phyloP scores from a whole-genome alignment of 139 green algal species.

The Chlorella ohadii region DNA sequence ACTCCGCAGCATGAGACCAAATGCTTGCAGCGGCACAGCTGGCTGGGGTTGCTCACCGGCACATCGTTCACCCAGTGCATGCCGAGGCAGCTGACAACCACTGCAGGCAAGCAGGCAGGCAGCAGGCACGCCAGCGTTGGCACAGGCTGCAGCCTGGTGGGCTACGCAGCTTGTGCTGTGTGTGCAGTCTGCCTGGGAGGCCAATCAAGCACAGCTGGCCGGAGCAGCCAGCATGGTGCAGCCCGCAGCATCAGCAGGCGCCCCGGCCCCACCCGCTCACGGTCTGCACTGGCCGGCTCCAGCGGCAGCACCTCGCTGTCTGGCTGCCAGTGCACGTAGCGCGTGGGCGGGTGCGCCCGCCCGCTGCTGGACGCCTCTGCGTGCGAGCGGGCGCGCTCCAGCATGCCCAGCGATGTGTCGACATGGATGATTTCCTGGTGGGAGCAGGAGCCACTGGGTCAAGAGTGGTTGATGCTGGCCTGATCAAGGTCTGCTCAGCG shows the following conservation, averaged over 20 bases:
- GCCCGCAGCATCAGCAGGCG: too few species aligned
- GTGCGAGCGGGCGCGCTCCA: slow-evolving; percentile 7
- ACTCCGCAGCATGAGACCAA: neutral
- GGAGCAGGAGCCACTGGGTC: neutral
- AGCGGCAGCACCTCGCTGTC: slow-evolving; percentile 57
- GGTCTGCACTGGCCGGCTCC: slow-evolving; percentile 38
- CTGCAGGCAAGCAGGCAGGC: slow-evolving; percentile 39
- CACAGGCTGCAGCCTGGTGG: too few species aligned
- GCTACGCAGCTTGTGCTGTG: too few species aligned
- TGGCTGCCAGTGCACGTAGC: slow-evolving; percentile 18
- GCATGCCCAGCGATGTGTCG: slow-evolving; percentile 23
- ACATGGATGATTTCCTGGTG: slow-evolving; percentile 16
- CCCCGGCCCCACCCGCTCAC: slow-evolving; percentile 3
- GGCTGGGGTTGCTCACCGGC: slow-evolving; percentile 53
- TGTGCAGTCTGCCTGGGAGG: too few species aligned
- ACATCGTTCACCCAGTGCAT: slow-evolving; percentile 92
- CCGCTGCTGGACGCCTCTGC: slow-evolving; percentile 12
- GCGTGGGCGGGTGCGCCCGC: neutral
- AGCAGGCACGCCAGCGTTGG: neutral
- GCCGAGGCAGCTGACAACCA: slow-evolving; percentile 77
- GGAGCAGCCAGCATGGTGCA: too few species aligned
- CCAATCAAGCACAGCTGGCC: too few species aligned
- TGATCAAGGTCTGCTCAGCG: neutral
- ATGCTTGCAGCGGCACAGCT: too few species aligned
- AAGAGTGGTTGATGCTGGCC: neutral